Percentiles rank a stretch among this genome's conserved stretches.
These are phyloP conservation scores for Xanthoceras sorbifolium DNA, from an alignment of 345 rosid genomes.

Conservation along the genomic window DNA sequence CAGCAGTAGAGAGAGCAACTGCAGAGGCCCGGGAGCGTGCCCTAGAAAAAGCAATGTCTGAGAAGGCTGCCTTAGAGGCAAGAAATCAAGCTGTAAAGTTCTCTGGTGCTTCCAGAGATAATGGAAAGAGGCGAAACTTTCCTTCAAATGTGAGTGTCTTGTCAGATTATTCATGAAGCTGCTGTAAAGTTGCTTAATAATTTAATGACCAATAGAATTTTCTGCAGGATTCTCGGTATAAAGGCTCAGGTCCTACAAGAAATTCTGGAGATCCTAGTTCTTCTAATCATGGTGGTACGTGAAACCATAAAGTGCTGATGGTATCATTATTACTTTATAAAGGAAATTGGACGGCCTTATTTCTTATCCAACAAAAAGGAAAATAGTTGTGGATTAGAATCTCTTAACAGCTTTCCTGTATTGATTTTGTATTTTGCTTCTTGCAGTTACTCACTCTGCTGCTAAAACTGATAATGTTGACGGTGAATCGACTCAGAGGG, in stretches of 20 bases:
- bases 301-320: neutral
- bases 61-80: constrained; percentile 46
- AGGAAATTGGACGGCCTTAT: neutral
- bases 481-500: constrained; percentile 63
- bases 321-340: neutral
- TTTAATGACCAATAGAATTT: constrained; percentile 14
- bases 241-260: constrained; percentile 45
- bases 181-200: neutral
- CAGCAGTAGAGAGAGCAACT: constrained; percentile 94
- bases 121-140: constrained; percentile 35
- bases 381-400: neutral
- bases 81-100: constrained; percentile 54
- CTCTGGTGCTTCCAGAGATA: constrained; percentile 51
- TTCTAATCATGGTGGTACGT: constrained; percentile 51
- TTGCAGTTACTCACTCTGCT: constrained; percentile 32
- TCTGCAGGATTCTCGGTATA: constrained; percentile 61
- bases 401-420: neutral
- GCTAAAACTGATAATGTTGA: constrained; percentile 41
- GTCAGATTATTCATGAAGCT: neutral
- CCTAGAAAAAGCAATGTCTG: constrained; percentile 78
- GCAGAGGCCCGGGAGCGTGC: constrained; percentile 93
- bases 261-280: constrained; percentile 36
- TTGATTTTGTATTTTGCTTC: constrained; percentile 25
- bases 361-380: neutral
- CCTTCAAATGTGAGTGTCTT: constrained; percentile 51